These are phyloP conservation scores for Neurospora discreta DNA, from an alignment of 495 filamentous ascomycete genomes.

Conservation along the genomic window DNA sequence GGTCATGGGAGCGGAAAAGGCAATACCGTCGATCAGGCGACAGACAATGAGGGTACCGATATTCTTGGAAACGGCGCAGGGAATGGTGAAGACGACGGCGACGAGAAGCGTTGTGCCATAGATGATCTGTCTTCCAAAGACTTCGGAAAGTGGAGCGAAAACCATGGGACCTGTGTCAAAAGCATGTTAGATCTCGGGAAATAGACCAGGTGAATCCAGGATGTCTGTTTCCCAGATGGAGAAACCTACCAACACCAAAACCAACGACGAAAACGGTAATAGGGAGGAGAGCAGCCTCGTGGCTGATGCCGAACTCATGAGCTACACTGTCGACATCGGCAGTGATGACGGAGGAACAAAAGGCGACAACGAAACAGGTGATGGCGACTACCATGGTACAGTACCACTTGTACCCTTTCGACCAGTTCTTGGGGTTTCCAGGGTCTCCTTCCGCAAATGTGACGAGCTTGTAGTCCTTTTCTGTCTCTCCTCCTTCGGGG, in stretches of 20 bases:
- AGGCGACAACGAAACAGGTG: slow-evolving; percentile 56
- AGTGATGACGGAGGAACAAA: slow-evolving; percentile 54
- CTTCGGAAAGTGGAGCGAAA: slow-evolving; percentile 68
- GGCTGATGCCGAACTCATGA: slow-evolving; percentile 48
- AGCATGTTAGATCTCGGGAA: background rate
- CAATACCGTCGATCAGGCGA: slow-evolving; percentile 66
- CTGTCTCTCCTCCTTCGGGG: slow-evolving; percentile 2
- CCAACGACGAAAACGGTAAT: slow-evolving; percentile 71
- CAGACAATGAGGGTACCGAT: slow-evolving; percentile 63
- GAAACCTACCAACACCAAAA: slow-evolving; percentile 51
- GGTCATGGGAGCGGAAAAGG: slow-evolving; percentile 76
- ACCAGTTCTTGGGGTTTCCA: slow-evolving; percentile 61
- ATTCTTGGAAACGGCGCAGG: slow-evolving; percentile 63
- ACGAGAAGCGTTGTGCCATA: slow-evolving; percentile 52
- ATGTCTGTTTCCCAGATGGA: background rate
- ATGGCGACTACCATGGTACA: slow-evolving; percentile 54
- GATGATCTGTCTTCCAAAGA: slow-evolving; percentile 56
- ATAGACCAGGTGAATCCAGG: background rate
- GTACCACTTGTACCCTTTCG: slow-evolving; percentile 52
- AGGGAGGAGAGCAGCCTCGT: slow-evolving; percentile 54
- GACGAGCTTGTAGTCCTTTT: slow-evolving; percentile 52
- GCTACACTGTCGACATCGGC: slow-evolving; percentile 52
- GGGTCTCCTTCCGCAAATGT: slow-evolving; percentile 56
- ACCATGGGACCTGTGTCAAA: slow-evolving; percentile 46
- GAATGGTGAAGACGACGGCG: slow-evolving; percentile 67